Conservation (phyloP, 2,329 filamentous ascomycete genomes). For the Monosporascus cannonballus region DNA sequence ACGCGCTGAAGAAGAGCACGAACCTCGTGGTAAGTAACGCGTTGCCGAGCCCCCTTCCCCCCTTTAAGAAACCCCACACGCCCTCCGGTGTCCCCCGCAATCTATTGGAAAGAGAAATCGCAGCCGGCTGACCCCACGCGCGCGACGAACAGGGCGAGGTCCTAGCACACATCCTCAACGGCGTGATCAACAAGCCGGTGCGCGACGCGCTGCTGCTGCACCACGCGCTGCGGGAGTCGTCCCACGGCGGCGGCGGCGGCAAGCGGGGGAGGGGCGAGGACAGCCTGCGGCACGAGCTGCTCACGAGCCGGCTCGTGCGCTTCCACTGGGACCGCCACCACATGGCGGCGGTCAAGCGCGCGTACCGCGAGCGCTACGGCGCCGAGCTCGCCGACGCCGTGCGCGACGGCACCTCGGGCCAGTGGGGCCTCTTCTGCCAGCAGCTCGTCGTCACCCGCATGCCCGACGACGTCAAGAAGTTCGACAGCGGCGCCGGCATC, state of each 20-base stretch:
- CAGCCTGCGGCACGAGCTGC: slow-evolving; percentile 70
- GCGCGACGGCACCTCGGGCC: slow-evolving; percentile 66
- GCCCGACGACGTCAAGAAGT: slow-evolving; percentile 51
- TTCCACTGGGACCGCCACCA: slow-evolving; percentile 90
- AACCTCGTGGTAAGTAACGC: slow-evolving; percentile 74
- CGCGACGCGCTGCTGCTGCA: slow-evolving; percentile 86
- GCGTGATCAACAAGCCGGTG: slow-evolving; percentile 90
- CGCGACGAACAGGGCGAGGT: slow-evolving; percentile 68
- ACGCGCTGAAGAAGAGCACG: slow-evolving; percentile 79
- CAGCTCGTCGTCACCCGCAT: slow-evolving; percentile 59
- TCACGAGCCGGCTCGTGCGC: slow-evolving; percentile 81
- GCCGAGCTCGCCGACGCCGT: slow-evolving; percentile 72
- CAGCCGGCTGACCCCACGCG: no score
- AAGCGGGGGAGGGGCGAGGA: slow-evolving; percentile 44
- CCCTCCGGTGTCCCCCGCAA: no score
- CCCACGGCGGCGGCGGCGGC: not conserved
- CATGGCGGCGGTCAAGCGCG: slow-evolving; percentile 70
- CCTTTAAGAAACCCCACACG: not conserved
- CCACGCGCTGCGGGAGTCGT: slow-evolving; percentile 74
- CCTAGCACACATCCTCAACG: slow-evolving; percentile 91
- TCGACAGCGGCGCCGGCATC: slow-evolving; percentile 34
- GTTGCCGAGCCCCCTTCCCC: slow-evolving; percentile 1
- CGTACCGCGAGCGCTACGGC: slow-evolving; percentile 74
- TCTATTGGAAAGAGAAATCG: slow-evolving; percentile 3
- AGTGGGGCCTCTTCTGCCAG: slow-evolving; percentile 72